Evolutionary conservation across 164 flowering plant species (phyloP).

Genomic region (Piper longum): DNA sequence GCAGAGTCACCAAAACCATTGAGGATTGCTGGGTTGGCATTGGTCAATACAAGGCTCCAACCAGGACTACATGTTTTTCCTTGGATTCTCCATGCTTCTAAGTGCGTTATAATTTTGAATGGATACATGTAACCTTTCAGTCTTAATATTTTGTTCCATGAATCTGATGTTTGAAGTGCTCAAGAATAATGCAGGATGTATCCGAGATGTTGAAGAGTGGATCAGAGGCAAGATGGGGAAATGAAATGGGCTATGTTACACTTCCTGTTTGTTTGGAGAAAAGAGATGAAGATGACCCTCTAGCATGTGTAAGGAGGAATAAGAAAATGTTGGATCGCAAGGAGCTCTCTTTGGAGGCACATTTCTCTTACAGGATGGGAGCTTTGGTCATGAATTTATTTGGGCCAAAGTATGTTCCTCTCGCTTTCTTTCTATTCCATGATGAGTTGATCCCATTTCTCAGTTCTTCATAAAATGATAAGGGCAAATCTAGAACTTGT

Average conservation of each 20-base stretch:
- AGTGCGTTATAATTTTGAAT: background rate
- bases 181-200: constrained; percentile 30
- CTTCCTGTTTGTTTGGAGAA: constrained; percentile 41
- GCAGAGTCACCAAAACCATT: constrained; percentile 19
- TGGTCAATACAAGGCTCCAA: constrained; percentile 58
- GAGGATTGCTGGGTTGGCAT: constrained; percentile 48
- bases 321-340: constrained; percentile 52
- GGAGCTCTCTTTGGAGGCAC: constrained; percentile 58
- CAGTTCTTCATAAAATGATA: no score
- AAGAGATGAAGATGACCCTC: constrained; percentile 28
- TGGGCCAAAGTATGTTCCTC: constrained; percentile 43
- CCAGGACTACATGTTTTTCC: constrained; percentile 44
- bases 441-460: no score
- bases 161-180: background rate
- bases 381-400: constrained; percentile 28
- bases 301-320: constrained; percentile 35
- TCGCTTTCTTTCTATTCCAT: background rate
- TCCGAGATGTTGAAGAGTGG: constrained; percentile 27
- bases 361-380: constrained; percentile 36
- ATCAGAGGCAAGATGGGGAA: constrained; percentile 45
- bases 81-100: background rate
- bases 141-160: no score
- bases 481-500: no score
- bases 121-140: no score
- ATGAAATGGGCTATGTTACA: constrained; percentile 47